Evolutionary conservation across 139 green algal genomes (phyloP), one percentile per base, ranked within the genome.

Genomic region (Edaphochlamys debaryana): DNA sequence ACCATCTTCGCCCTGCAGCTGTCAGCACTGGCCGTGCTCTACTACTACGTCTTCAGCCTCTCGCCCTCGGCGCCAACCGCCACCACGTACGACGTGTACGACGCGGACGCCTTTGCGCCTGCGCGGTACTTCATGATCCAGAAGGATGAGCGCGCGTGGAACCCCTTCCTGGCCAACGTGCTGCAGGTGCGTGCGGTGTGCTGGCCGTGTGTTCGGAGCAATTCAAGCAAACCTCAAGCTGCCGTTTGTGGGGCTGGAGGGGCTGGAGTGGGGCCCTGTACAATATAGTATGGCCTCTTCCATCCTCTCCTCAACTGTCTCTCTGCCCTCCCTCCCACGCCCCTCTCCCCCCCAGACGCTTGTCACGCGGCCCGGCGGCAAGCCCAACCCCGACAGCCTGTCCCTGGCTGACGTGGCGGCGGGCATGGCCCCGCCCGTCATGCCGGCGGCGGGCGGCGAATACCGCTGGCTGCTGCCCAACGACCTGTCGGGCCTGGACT

Each of bases 391-490:
- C 41, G 63, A 73, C 45, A 64, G 63, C 32, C 37, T 83, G 22
- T 32, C 34, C 41, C 62, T 83, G 32, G 42, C 63, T 15, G 25
- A n/a, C 64, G 71, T 63, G 23, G 77, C 77, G 29, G 11, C 48
- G n/a, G 8, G 17, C 42, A 37, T 67, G 45, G 0, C n/a, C 42
- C 45, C 8, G 63, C 63, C 71, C 23, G 11, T 27, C 67, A 86
- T 90, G 75, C 86, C 86, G 2, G n/a, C 3, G 13, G 27, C 68
- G 1, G 86, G 86, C 41, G 58, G 40, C 34, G 74, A 84, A 22
- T 90, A 82, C 79, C 79, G 86, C 36, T 90, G 80, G 79, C 41
- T 70, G 67, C 80, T 90, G 75, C 86, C 80, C 0, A 75, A 85
- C 45, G 74, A 87, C 62, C 13, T 37, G 4, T 29, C 32, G 19